A percentile compares a stretch with the other conserved stretches of the same genome.
phyloP scores from a whole-genome alignment of 1,284 basidiomycete species.

The Ustilago sp. region DNA sequence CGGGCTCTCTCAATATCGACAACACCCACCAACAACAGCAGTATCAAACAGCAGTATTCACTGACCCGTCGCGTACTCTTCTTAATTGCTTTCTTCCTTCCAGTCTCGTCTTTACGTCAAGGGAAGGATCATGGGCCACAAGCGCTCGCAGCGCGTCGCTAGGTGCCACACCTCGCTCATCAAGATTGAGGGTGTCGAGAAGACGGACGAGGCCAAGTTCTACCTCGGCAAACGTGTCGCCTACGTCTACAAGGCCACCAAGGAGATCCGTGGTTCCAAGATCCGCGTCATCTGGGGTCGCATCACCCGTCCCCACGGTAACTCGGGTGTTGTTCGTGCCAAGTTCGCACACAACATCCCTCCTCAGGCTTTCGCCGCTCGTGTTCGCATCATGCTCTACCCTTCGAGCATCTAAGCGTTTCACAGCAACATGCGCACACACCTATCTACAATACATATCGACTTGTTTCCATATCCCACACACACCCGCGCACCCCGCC shows the following conservation, averaged over 20 bases:
- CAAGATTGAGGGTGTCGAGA: constrained; percentile 95
- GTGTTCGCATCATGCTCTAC: constrained; percentile 86
- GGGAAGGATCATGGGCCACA: constrained; percentile 97
- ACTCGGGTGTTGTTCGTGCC: constrained; percentile 94
- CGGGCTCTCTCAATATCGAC: neutral
- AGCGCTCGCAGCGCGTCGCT: constrained; percentile 96
- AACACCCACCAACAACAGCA: neutral
- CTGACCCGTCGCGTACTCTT: constrained; percentile 9
- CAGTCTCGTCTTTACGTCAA: constrained; percentile 85
- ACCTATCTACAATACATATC: constrained; percentile 1
- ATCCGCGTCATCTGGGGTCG: constrained; percentile 97
- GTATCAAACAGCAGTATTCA: constrained; percentile 5
- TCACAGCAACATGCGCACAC: neutral
- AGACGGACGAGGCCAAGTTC: constrained; percentile 93
- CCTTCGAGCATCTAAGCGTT: constrained; percentile 61
- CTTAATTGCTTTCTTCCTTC: neutral
- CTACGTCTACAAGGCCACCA: constrained; percentile 96
- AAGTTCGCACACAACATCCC: constrained; percentile 98
- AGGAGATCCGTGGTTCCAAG: constrained; percentile 89
- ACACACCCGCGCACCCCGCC: constrained; percentile 11
- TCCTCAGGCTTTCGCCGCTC: constrained; percentile 92
- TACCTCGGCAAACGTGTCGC: constrained; percentile 99
- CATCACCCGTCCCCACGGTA: constrained; percentile 73
- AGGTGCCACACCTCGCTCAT: constrained; percentile 93
- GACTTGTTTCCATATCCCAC: constrained; percentile 4